phyloP scores from a whole-genome alignment of 1,284 basidiomycete genomes.

The Trichosporon ovoides region DNA sequence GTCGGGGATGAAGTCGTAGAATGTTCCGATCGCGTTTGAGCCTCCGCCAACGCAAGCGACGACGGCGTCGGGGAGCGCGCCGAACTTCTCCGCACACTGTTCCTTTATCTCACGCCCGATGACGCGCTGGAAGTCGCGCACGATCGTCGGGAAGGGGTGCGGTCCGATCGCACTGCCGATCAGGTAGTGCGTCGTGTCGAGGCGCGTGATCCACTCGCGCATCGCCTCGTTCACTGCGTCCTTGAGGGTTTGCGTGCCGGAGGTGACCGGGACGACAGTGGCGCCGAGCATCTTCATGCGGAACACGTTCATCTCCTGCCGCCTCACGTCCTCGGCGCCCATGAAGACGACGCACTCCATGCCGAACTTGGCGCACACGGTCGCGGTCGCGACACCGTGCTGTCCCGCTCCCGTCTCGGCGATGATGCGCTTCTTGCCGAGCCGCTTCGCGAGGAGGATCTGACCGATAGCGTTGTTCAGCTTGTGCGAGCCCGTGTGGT shows the following conservation, averaged over 20 bases:
- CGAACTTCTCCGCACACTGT: slow-evolving; percentile 68
- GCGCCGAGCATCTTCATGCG: slow-evolving; percentile 96
- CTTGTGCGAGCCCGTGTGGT: slow-evolving; percentile 95
- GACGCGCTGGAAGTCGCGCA: slow-evolving; percentile 94
- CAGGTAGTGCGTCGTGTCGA: slow-evolving; percentile 89
- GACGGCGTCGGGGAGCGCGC: slow-evolving; percentile 87
- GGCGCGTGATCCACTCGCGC: slow-evolving; percentile 97
- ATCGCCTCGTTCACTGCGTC: slow-evolving; percentile 97
- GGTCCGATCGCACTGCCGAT: slow-evolving; percentile 97
- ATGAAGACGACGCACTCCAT: slow-evolving; percentile 96
- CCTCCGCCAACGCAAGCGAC: slow-evolving; percentile 98
- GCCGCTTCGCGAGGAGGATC: slow-evolving; percentile 82
- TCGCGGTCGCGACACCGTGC: slow-evolving; percentile 97
- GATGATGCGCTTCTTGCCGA: slow-evolving; percentile 96
- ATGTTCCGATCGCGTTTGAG: slow-evolving; percentile 93
- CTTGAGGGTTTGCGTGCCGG: slow-evolving; percentile 91
- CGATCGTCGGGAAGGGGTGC: slow-evolving; percentile 97
- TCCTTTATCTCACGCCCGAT: slow-evolving; percentile 93
- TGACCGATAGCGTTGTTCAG: slow-evolving; percentile 95
- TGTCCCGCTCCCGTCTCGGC: slow-evolving; percentile 98
- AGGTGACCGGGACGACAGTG: slow-evolving; percentile 87
- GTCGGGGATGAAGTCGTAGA: slow-evolving; percentile 89
- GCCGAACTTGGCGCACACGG: slow-evolving; percentile 94
- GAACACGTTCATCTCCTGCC: slow-evolving; percentile 96
- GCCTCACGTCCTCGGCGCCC: slow-evolving; percentile 95